Evolutionary conservation across 2,329 filamentous ascomycete species (phyloP), one percentile per base, ranked within the genome.

Genomic region (Trichoderma asperellum): DNA sequence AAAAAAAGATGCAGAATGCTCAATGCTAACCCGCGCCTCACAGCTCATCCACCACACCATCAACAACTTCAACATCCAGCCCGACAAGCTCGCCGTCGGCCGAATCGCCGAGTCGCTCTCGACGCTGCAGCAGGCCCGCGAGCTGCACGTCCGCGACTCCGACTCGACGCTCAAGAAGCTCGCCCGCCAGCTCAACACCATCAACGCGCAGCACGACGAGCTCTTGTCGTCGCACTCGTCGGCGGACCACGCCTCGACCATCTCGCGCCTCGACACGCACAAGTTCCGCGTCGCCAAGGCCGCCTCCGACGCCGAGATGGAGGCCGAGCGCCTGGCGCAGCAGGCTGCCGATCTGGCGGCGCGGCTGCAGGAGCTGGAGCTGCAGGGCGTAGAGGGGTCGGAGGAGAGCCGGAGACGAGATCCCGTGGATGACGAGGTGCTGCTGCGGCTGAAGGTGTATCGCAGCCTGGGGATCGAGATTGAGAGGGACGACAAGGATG

Each of bases 281-380:
- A 97, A 97, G 78, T 98, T 98, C 82, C 91, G 94, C 74, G 91
- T 93, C 69, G 95, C 95, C n/a, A 98, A 98, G 81, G 89, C 92
- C 18, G 93, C 92, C 0, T 91, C 88, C 1, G 95, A 98, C 78
- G 84, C 96, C 7, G 94, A 97, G 83, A 94, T 95, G 77, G 96
- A 99, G 82, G 92, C 92, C n/a, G 95, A 98, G 83, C 87, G 95
- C n/a, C 83, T 98, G 57, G 89, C 92, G 68, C 88, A 89, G 6
- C 92, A 96, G 79, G 82, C 93, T 6, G 91, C 90, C 16, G 88
- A 94, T 75, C 82, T 97, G 69, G 88, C 89, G 71, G 89, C 89
- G 55, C 86, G 91, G 11, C 82, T 97, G 75, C 90, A 92, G 59
- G 93, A 96, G 79, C 82, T 98, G 56, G 95, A 98, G 77, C 84